Evolutionary conservation across 1,284 basidiomycete genomes (phyloP).

Genomic region (Singerocomus rubriflavus): DNA sequence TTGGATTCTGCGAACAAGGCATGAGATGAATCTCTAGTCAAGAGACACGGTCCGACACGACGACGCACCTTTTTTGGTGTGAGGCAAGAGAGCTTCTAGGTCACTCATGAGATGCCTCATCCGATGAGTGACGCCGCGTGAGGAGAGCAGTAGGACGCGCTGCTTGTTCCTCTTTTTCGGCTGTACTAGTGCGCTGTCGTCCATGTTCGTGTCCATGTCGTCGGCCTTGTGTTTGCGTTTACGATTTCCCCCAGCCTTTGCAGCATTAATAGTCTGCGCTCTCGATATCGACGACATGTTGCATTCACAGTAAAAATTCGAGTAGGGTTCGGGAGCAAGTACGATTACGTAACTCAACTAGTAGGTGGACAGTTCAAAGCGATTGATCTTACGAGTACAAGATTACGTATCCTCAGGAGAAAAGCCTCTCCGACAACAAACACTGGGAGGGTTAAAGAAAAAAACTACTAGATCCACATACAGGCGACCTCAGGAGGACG

Average conservation of each 20-base stretch:
- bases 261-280: conserved; percentile 57
- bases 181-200: conserved; percentile 32
- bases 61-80: conserved; percentile 89
- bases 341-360: conserved; percentile 17
- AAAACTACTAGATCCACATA: neutral
- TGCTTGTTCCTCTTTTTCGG: conserved; percentile 79
- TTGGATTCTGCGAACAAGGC: conserved; percentile 71
- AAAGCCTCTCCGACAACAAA: conserved; percentile 8
- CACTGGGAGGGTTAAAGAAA: neutral
- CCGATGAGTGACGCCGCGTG: conserved; percentile 91
- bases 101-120: conserved; percentile 99
- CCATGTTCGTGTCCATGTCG: conserved; percentile 46
- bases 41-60: neutral
- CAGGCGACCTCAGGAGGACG: conserved; percentile 22
- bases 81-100: conserved; percentile 86
- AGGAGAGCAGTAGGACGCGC: conserved; percentile 88
- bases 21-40: neutral
- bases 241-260: conserved; percentile 44
- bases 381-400: conserved; percentile 11
- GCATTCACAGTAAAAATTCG: neutral
- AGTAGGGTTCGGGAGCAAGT: neutral
- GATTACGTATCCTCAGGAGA: conserved; percentile 6
- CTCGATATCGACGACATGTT: conserved; percentile 68
- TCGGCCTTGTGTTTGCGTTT: conserved; percentile 64
- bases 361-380: neutral